Conservation (phyloP, 78 protist genomes). For the Dictyostelium discoideum region dicty_2.7 NC_007088.5:7724001-7724500, state of each 20-base stretch:
- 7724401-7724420: neutral
- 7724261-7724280: neutral
- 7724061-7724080: neutral
- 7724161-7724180: neutral
- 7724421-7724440: slow-evolving; percentile 25
- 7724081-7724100: neutral
- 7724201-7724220: neutral
- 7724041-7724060: neutral
- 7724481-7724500: slow-evolving; percentile 54
- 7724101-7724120: neutral
- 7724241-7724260: neutral
- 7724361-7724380: neutral
- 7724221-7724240: neutral
- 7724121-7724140: neutral
- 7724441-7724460: slow-evolving; percentile 41
- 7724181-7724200: neutral
- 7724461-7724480: slow-evolving; percentile 34
- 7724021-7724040: neutral
- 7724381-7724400: neutral
- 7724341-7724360: neutral
- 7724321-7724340: neutral
- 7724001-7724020: neutral
- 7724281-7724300: neutral
- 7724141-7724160: neutral
- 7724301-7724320: neutral